A percentile compares a stretch with the other conserved stretches of the same genome.
Conservation (phyloP, 1,139 yeast genomes). For the Starmera stellimalicola region DNA sequence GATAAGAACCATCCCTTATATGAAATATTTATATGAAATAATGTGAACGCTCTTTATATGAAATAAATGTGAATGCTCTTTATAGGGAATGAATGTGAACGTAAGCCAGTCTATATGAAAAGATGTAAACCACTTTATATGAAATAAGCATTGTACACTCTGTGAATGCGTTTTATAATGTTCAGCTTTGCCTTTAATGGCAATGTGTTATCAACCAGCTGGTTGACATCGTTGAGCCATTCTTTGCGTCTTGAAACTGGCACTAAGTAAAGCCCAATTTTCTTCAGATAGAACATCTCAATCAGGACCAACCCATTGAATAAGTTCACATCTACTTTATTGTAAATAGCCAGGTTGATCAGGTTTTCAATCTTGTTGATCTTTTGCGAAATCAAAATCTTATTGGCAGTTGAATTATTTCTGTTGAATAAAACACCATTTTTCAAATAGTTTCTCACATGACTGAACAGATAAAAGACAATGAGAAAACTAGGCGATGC, state of each 20-base stretch:
- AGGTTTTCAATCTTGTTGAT: slow-evolving; percentile 53
- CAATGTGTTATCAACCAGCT: slow-evolving; percentile 30
- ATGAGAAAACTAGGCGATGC: slow-evolving; percentile 71
- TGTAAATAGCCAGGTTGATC: slow-evolving; percentile 21
- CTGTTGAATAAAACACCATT: slow-evolving; percentile 32
- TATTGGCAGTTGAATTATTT: slow-evolving; percentile 14
- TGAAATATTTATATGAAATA: too few species aligned
- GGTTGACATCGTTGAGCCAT: slow-evolving; percentile 50
- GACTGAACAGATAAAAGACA: slow-evolving; percentile 33
- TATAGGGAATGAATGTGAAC: too few species aligned
- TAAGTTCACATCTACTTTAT: slow-evolving; percentile 15
- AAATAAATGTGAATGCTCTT: too few species aligned
- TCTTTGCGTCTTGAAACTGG: slow-evolving; percentile 38
- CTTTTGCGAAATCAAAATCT: slow-evolving; percentile 35
- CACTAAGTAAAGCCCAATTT: slow-evolving; percentile 36
- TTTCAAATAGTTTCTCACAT: slow-evolving; percentile 18
- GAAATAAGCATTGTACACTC: slow-evolving; percentile 11
- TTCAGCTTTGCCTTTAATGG: slow-evolving; percentile 28
- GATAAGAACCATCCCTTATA: too few species aligned
- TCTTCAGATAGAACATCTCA: slow-evolving; percentile 46
- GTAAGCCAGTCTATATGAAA: too few species aligned
- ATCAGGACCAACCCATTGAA: slow-evolving; percentile 42
- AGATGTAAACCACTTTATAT: neutral
- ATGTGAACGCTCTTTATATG: too few species aligned
- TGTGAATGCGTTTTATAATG: slow-evolving; percentile 36